Evolutionary conservation across 192 early-diverging fungal genomes (phyloP), one percentile per base, ranked within the genome.

Genomic region (Coemansia sp.): DNA sequence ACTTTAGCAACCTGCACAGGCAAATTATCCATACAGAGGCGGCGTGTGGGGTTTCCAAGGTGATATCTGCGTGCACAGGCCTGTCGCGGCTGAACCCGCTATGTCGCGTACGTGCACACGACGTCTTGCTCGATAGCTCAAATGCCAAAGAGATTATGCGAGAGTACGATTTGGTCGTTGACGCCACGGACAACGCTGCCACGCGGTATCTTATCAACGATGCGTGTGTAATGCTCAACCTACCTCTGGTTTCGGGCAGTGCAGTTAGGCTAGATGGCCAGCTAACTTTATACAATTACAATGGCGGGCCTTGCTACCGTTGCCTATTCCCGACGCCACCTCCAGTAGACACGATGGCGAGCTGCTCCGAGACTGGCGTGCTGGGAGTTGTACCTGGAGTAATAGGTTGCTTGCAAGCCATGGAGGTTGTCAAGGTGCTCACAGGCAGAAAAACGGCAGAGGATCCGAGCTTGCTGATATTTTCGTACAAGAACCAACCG

Each of bases 201-300:
- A 97, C 97, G 0, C 87, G 95, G 40, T 99, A 99, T 74, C 85
- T 99, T 27, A 69, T 99, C 37, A 99, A 94, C 82, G 97, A 99
- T 70, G 93, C 93, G 3, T 93, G 93, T 73, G 93, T 99, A 13
- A 63, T 99, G 42, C 70, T 86, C 9, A 81, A 85, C 1, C 93
- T 95, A 31, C 89, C 93, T 8, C 80, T 98, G 9, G 92, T 99
- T 2, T 95, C 93, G 10, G 95, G 93, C 51, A 93, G 92, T 66
- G 97, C 97, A 0, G 76, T 99, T 34, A 71, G 92, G 41, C 86
- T 94, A 67, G 97, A 99, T 62, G 97, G 97, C 11, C 96, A 98
- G 87, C 85, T 99, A 53, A 95, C 96, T 0, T 86, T 95, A n/a
- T 98, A 97, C 77, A 93, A 99, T 74, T 86, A 96, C 73, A 75